Conservation (phyloP, 1,284 basidiomycete genomes). For the Moesziomyces aphidis region DNA sequence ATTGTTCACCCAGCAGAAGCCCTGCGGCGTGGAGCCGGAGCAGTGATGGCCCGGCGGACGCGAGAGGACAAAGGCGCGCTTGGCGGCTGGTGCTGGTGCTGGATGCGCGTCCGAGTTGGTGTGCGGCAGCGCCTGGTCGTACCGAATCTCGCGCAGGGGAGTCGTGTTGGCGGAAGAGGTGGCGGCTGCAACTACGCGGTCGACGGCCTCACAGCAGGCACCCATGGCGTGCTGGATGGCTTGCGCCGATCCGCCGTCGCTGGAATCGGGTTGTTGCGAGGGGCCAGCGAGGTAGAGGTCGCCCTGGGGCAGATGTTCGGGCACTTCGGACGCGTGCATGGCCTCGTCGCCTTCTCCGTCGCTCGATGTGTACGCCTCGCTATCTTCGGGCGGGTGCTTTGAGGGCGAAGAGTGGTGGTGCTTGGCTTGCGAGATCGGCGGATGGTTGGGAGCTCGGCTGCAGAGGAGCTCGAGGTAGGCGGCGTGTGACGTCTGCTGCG, state of each 20-base stretch:
- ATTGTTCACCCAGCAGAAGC: slow-evolving; percentile 92
- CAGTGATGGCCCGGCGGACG: slow-evolving; percentile 68
- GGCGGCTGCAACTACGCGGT: slow-evolving; percentile 52
- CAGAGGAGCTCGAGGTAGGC: slow-evolving; percentile 44
- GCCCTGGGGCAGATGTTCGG: slow-evolving; percentile 58
- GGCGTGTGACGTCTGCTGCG: slow-evolving; percentile 26
- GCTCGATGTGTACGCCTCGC: slow-evolving; percentile 44
- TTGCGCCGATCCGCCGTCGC: slow-evolving; percentile 59
- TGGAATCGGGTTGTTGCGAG: slow-evolving; percentile 1
- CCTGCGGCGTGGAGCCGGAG: slow-evolving; percentile 74
- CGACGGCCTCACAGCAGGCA: slow-evolving; percentile 61
- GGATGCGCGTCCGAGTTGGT: no score
- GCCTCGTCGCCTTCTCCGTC: slow-evolving; percentile 58
- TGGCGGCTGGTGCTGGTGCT: slow-evolving; percentile 24
- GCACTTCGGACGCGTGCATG: slow-evolving; percentile 59
- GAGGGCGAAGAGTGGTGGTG: slow-evolving; percentile 13
- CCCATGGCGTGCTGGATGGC: slow-evolving; percentile 63
- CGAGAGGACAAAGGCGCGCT: slow-evolving; percentile 63
- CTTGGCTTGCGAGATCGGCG: slow-evolving; percentile 20
- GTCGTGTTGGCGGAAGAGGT: slow-evolving; percentile 1
- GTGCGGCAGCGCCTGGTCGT: slow-evolving; percentile 1
- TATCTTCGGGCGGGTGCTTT: slow-evolving; percentile 19
- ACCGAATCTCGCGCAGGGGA: slow-evolving; percentile 16
- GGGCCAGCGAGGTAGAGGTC: slow-evolving; percentile 65
- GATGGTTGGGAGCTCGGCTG: slow-evolving; percentile 32